Percentiles rank a stretch among this genome's conserved stretches.
These are phyloP conservation scores for Barbarea vulgaris DNA, from an alignment of 345 rosid genomes.

Conservation along the genomic window DNA sequence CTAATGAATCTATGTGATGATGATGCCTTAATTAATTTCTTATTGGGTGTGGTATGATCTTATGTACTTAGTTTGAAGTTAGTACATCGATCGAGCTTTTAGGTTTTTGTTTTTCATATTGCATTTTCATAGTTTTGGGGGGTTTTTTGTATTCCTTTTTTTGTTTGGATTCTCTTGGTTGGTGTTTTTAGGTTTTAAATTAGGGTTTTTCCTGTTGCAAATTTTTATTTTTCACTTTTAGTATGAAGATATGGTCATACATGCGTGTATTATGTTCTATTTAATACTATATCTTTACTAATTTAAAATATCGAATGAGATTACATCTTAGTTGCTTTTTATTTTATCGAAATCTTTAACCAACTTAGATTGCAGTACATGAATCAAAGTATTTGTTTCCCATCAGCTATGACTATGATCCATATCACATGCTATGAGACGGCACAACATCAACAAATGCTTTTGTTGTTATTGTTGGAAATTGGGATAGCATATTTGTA, in stretches of 20 bases:
- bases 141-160: neutral
- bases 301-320: neutral
- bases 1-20: slow-evolving; percentile 12
- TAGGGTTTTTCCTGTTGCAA: slow-evolving; percentile 25
- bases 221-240: neutral
- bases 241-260: slow-evolving; percentile 28
- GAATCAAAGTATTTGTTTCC: neutral
- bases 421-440: slow-evolving; percentile 8
- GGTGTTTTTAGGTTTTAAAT: slow-evolving; percentile 19
- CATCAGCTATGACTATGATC: neutral
- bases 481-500: neutral
- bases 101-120: slow-evolving; percentile 10
- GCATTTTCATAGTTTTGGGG: slow-evolving; percentile 18
- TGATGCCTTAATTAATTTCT: slow-evolving; percentile 13
- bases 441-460: neutral
- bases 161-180: slow-evolving; percentile 34
- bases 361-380: slow-evolving; percentile 12
- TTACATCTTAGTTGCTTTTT: slow-evolving; percentile 5
- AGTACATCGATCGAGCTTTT: slow-evolving; percentile 25
- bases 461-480: neutral
- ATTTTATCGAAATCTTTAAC: neutral
- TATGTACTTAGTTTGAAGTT: slow-evolving; percentile 31
- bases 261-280: slow-evolving; percentile 20
- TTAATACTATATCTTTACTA: neutral
- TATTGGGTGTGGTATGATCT: slow-evolving; percentile 36